These are phyloP conservation scores for Chondrostereum purpureum DNA, from an alignment of 1,284 basidiomycete genomes.

Conservation along the genomic window DNA sequence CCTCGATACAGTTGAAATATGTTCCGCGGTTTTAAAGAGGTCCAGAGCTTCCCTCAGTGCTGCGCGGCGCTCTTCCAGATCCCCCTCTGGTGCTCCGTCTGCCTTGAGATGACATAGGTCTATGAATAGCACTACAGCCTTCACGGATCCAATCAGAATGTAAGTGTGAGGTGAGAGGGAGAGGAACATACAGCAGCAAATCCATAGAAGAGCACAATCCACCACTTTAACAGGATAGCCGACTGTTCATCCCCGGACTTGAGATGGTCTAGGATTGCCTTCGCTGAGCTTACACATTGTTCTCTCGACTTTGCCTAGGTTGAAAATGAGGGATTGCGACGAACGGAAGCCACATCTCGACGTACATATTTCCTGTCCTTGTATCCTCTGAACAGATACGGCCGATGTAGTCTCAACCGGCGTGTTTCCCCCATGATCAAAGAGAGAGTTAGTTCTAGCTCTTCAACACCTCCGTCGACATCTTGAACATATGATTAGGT, in stretches of 20 bases:
- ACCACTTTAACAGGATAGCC: slow-evolving; percentile 19
- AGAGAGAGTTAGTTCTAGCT: slow-evolving; percentile 17
- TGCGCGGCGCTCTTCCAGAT: slow-evolving; percentile 11
- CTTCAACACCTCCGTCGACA: slow-evolving; percentile 12
- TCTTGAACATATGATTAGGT: neutral
- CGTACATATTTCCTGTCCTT: slow-evolving; percentile 19
- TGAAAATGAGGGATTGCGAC: neutral
- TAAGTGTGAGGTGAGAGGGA: neutral
- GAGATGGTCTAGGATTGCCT: slow-evolving; percentile 16
- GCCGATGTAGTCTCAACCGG: slow-evolving; percentile 18
- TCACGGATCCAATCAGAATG: neutral
- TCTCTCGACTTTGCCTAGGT: slow-evolving; percentile 16
- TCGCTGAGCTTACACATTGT: slow-evolving; percentile 18
- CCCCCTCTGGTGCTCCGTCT: slow-evolving; percentile 11
- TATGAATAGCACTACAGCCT: slow-evolving; percentile 19
- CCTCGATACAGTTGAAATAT: slow-evolving; percentile 18
- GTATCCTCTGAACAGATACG: slow-evolving; percentile 20
- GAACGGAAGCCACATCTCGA: slow-evolving; percentile 3
- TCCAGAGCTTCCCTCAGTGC: slow-evolving; percentile 18
- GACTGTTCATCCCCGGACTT: slow-evolving; percentile 17
- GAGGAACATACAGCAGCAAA: slow-evolving; percentile 18
- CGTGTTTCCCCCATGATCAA: slow-evolving; percentile 20
- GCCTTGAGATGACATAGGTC: slow-evolving; percentile 19
- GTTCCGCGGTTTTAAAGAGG: slow-evolving; percentile 18
- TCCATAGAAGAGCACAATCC: slow-evolving; percentile 21